Conservation (phyloP, 2,329 filamentous ascomycete species). For the Aspergillus clavatus region DNA sequence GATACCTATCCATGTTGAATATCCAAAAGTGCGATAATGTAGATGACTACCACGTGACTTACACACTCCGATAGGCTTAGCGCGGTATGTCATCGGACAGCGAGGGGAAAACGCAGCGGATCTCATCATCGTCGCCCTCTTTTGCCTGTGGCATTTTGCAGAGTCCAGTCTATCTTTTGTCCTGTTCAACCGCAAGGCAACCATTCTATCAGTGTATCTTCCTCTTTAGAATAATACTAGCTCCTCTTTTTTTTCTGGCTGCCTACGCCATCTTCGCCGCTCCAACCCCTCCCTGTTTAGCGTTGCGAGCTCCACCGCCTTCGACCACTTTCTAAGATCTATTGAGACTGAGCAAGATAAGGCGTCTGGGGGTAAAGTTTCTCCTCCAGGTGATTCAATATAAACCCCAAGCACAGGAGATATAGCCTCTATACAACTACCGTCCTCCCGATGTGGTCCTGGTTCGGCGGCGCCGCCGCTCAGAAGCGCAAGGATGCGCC, state of each 20-base stretch:
- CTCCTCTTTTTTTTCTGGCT: no score
- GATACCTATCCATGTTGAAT: no score
- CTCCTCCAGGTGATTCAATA: neutral
- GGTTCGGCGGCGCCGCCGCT: constrained; percentile 80
- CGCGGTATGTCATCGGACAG: constrained; percentile 35
- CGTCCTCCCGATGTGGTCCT: constrained; percentile 86
- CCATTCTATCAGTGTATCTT: constrained; percentile 17
- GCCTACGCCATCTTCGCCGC: constrained; percentile 1
- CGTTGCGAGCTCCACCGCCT: constrained; percentile 5
- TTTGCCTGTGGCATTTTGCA: neutral
- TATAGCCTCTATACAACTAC: no score
- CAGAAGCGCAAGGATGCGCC: constrained; percentile 88
- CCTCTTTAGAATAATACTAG: no score
- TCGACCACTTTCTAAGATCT: constrained; percentile 3
- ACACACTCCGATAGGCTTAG: constrained; percentile 24
- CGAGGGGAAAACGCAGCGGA: constrained; percentile 32
- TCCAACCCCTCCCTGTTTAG: neutral
- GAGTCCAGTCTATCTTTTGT: no score
- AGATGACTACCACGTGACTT: constrained; percentile 38
- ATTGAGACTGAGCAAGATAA: neutral
- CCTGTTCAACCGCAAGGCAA: no score
- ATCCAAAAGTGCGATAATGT: no score
- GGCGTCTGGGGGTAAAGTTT: no score
- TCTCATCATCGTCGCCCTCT: constrained; percentile 11
- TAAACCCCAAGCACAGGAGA: no score